Base-by-base conservation (phyloP, 345 rosid genomes). In the Geranium brycei region DNA sequence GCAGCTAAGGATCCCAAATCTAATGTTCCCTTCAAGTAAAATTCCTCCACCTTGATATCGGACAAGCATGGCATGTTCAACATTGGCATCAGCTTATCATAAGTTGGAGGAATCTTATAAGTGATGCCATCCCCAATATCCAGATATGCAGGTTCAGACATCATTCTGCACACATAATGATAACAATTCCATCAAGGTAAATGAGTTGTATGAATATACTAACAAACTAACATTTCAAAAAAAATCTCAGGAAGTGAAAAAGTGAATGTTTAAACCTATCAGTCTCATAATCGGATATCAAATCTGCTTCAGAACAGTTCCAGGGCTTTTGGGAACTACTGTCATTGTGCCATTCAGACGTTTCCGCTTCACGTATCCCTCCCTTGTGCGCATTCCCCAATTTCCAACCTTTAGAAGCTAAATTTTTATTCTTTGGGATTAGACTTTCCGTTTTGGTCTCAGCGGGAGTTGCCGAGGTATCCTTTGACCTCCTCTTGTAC, bases 61-160 rank as follows among this genome's bases (percentile, higher is more conserved):
- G 89, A 80, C 77, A 87, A 82, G 84, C 87, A 78, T 30, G 99
- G 97, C 71, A 95, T 80, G 79, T 84, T 84, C 82, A 95, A 76
- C 55, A 92, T 79, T 60, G 77, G 73, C 19, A 82, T 95, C 80
- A 95, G 73, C 77, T 83, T 88, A 76, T 95, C 97, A 76, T 87
- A 95, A 64, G 91, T 75, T 19, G 84, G 93, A 58, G 99, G 99
- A 23, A 95, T 87, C 75, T 84, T 83, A 78, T 88, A 95, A 58
- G 88, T 76, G 69, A 87, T 78, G 62, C 95, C 96, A 69, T 90
- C 97, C 71, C 96, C 92, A 70, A 91, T 88, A 77, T 91, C 99
- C 88, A 95, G 69, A 79, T 76, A 87, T 13, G 97, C 80, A 73
- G 99, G 97, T 64, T 95, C 99, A 64, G 85, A 95, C 62, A 71